Percentiles rank a stretch among this genome's conserved stretches.
Evolutionary conservation across 352 stramenopile species (phyloP).

Genomic region (Ophiocytium majus): DNA sequence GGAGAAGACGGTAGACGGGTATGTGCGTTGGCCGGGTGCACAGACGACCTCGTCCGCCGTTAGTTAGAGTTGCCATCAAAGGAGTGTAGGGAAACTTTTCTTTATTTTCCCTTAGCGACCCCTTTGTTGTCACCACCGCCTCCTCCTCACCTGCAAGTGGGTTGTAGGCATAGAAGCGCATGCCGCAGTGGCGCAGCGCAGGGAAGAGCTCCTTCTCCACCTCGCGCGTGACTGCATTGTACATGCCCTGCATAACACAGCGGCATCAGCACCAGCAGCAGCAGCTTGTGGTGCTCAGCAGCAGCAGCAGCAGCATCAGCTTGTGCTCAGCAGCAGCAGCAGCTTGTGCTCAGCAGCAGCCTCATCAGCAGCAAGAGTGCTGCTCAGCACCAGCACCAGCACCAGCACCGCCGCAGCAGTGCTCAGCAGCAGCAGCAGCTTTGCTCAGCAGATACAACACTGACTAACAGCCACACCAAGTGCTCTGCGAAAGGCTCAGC

Average conservation of each 20-base stretch:
- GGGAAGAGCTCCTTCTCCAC: conserved; percentile 61
- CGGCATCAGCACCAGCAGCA: background rate
- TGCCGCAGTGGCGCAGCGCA: conserved; percentile 54
- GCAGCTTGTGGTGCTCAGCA: too few relatives aligned
- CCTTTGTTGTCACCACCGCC: too few relatives aligned
- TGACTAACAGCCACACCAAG: too few relatives aligned
- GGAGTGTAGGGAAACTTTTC: too few relatives aligned
- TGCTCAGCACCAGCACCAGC: background rate
- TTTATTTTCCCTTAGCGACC: too few relatives aligned
- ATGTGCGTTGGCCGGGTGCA: too few relatives aligned
- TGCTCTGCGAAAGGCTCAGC: too few relatives aligned
- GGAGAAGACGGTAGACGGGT: too few relatives aligned
- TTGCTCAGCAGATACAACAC: too few relatives aligned
- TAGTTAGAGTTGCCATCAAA: too few relatives aligned
- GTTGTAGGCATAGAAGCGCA: conserved; percentile 64
- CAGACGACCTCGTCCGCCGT: too few relatives aligned
- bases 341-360: background rate
- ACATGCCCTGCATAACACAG: conserved; percentile 58
- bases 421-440: too few relatives aligned
- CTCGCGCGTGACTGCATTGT: conserved; percentile 62
- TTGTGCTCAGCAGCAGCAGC: background rate
- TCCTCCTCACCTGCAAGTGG: conserved; percentile 52
- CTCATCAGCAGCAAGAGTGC: background rate
- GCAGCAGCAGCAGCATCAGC: background rate
- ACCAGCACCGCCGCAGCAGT: background rate